phyloP scores from a whole-genome alignment of 371 early-diverging fungal genomes.

The Mucor plumbeus region DNA sequence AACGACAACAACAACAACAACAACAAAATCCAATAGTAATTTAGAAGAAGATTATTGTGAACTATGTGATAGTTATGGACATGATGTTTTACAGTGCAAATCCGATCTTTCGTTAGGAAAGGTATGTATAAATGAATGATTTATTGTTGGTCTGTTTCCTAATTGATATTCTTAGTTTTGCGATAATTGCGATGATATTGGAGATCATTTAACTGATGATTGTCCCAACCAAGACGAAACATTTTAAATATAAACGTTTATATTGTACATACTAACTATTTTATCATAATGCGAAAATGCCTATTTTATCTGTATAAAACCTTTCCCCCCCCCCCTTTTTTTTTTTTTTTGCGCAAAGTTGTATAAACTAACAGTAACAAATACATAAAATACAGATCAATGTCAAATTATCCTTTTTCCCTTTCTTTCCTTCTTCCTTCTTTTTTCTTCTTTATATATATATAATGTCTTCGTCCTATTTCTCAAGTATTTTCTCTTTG shows the following conservation, averaged over 20 bases:
- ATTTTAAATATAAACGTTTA: conserved; percentile 35
- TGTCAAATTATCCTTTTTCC: background rate
- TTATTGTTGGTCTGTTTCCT: background rate
- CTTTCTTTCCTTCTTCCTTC: background rate
- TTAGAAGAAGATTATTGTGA: conserved; percentile 49
- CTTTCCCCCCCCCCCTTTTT: background rate
- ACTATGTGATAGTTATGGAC: conserved; percentile 64
- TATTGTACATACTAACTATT: conserved; percentile 13
- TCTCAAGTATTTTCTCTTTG: background rate
- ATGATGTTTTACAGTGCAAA: conserved; percentile 57
- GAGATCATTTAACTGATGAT: conserved; percentile 64
- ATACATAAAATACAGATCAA: conserved; percentile 1
- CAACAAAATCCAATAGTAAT: background rate
- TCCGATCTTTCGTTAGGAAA: conserved; percentile 17
- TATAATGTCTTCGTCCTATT: background rate
- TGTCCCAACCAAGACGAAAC: conserved; percentile 72
- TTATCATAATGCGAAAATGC: background rate
- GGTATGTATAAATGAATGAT: background rate
- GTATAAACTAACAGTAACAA: conserved; percentile 1
- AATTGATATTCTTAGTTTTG: conserved; percentile 54
- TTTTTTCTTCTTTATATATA: background rate
- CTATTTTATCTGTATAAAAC: background rate
- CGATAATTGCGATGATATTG: conserved; percentile 73
- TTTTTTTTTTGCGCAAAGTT: conserved; percentile 1
- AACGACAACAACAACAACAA: background rate